A percentile compares a stretch with the other conserved stretches of the same genome.
These are phyloP conservation scores for Stachybotrys echinatus DNA, from an alignment of 2,329 filamentous ascomycete species.

Conservation along the genomic window DNA sequence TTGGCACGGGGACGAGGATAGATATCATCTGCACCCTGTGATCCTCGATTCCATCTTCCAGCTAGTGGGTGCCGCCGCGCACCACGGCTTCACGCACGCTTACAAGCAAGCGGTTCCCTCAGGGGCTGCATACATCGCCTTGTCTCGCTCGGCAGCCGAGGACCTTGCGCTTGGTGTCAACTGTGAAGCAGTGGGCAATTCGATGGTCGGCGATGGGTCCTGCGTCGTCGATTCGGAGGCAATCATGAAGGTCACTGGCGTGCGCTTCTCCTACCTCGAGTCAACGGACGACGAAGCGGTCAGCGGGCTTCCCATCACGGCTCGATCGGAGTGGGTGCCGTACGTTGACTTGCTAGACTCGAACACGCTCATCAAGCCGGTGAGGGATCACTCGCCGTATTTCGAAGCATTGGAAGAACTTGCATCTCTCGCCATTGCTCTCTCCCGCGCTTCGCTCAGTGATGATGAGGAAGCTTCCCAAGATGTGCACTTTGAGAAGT, in stretches of 20 bases:
- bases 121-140: conserved; percentile 14
- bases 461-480: background rate
- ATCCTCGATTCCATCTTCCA: conserved; percentile 29
- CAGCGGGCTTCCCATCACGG: conserved; percentile 18
- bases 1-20: conserved; percentile 12
- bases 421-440: conserved; percentile 18
- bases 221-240: conserved; percentile 1
- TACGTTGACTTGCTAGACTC: conserved; percentile 23
- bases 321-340: conserved; percentile 20
- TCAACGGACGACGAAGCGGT: conserved; percentile 8
- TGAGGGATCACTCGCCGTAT: conserved; percentile 6
- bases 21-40: conserved; percentile 31
- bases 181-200: background rate
- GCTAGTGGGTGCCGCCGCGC: conserved; percentile 17
- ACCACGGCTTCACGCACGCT: conserved; percentile 13
- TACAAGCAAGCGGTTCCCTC: conserved; percentile 18
- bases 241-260: conserved; percentile 11
- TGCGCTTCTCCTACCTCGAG: conserved; percentile 15
- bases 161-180: background rate
- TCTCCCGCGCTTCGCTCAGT: conserved; percentile 3
- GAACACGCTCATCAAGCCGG: conserved; percentile 14
- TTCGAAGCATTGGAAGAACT: conserved; percentile 19
- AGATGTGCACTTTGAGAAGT: background rate
- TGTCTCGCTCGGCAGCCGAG: conserved; percentile 6
- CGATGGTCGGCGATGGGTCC: background rate